These are phyloP conservation scores for Trichosanthes truncata DNA, from an alignment of 306 rosid species.

Conservation along the genomic window DNA sequence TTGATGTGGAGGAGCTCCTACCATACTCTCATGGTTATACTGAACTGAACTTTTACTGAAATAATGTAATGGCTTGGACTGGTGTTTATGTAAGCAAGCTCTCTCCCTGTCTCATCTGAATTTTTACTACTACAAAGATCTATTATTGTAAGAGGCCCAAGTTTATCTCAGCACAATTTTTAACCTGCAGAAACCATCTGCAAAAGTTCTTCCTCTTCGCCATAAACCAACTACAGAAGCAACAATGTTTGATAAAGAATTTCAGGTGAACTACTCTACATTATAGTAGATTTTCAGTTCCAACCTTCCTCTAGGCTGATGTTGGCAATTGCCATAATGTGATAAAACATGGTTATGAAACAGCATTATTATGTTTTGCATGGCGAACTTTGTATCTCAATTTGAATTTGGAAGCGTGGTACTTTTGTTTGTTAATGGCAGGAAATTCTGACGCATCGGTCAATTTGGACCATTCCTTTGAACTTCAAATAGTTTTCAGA, in stretches of 20 bases:
- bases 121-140: not conserved
- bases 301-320: not conserved
- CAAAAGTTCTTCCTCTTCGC: not conserved
- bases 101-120: not conserved
- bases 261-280: not conserved
- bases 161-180: not conserved
- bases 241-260: not conserved
- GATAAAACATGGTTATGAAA: not conserved
- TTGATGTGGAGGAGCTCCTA: constrained; percentile 82
- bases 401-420: not conserved
- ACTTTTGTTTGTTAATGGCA: not conserved
- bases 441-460: not conserved
- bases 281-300: not conserved
- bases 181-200: not conserved
- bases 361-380: not conserved
- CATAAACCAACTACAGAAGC: not conserved
- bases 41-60: constrained; percentile 82
- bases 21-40: constrained; percentile 89
- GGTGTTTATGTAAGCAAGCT: not conserved
- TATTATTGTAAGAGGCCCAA: not conserved
- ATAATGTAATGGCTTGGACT: not conserved
- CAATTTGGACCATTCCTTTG: not conserved
- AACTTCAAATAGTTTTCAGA: not conserved
- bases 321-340: not conserved
- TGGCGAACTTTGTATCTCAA: not conserved